Conservation (phyloP, 1,139 yeast genomes). For the Magnusiomyces sp. region DNA sequence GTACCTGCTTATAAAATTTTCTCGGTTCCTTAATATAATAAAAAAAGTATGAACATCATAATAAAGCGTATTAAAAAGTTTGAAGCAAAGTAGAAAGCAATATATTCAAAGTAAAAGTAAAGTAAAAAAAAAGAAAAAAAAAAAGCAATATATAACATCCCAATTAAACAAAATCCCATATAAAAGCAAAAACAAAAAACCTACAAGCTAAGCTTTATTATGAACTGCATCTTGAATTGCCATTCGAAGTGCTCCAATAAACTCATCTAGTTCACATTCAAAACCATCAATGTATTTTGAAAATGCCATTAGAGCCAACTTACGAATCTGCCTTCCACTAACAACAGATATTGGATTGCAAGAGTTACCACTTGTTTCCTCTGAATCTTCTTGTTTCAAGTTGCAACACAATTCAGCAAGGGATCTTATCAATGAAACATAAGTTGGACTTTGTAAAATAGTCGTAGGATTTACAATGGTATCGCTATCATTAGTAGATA, state of each 20-base stretch:
- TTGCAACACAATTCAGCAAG: neutral
- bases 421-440: neutral
- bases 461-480: neutral
- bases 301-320: slow-evolving; percentile 1
- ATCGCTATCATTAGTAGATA: neutral
- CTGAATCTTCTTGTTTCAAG: neutral
- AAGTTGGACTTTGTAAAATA: neutral
- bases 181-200: too few species aligned
- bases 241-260: neutral
- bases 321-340: neutral
- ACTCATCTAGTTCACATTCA: neutral
- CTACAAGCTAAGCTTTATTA: too few species aligned
- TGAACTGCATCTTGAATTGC: too few species aligned
- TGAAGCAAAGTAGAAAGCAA: too few species aligned
- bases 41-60: too few species aligned
- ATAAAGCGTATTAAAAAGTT: too few species aligned
- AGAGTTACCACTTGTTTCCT: neutral
- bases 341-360: neutral
- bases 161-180: too few species aligned
- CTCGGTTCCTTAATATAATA: too few species aligned
- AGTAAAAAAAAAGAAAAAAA: too few species aligned
- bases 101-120: too few species aligned
- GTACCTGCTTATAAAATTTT: too few species aligned
- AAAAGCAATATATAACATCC: too few species aligned
- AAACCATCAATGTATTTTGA: neutral